phyloP scores from a whole-genome alignment of 192 early-diverging fungal genomes.

The Radiomyces spectabilis region DNA sequence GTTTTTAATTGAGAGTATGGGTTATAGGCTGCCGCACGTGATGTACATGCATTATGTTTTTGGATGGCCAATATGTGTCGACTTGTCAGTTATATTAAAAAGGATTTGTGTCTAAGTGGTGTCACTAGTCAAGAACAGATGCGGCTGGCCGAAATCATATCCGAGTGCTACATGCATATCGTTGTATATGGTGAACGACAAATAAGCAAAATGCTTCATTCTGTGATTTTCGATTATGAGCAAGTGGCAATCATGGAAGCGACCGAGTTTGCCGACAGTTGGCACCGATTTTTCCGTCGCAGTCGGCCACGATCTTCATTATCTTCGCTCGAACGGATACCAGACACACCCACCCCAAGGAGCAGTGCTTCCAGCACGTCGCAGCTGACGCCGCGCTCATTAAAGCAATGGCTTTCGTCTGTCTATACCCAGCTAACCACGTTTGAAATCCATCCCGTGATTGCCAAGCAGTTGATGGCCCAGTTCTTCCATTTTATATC shows the following conservation, averaged over 20 bases:
- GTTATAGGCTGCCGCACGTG: slow-evolving; percentile 35
- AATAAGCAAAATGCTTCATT: slow-evolving; percentile 56
- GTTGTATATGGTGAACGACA: slow-evolving; percentile 54
- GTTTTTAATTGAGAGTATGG: slow-evolving; percentile 1
- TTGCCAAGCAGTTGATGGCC: slow-evolving; percentile 61
- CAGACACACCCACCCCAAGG: background rate
- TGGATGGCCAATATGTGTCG: slow-evolving; percentile 83
- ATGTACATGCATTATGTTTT: slow-evolving; percentile 45
- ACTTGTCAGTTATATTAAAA: slow-evolving; percentile 78
- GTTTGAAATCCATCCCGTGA: slow-evolving; percentile 59
- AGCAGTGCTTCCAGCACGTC: background rate
- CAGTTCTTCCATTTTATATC: slow-evolving; percentile 78
- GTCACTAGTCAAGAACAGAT: slow-evolving; percentile 66
- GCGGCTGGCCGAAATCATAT: slow-evolving; percentile 65
- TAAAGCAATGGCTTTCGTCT: slow-evolving; percentile 48
- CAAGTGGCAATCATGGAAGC: slow-evolving; percentile 59
- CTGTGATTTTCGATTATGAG: slow-evolving; percentile 61
- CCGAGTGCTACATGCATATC: slow-evolving; percentile 56
- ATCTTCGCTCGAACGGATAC: background rate
- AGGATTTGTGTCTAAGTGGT: slow-evolving; percentile 64
- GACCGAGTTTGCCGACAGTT: slow-evolving; percentile 48
- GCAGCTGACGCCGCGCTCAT: background rate
- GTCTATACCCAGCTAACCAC: slow-evolving; percentile 61
- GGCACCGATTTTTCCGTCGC: slow-evolving; percentile 42
- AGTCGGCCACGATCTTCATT: slow-evolving; percentile 2